Conservation (phyloP, 148 eudicot species). For the Rhododendron simsii region DNA sequence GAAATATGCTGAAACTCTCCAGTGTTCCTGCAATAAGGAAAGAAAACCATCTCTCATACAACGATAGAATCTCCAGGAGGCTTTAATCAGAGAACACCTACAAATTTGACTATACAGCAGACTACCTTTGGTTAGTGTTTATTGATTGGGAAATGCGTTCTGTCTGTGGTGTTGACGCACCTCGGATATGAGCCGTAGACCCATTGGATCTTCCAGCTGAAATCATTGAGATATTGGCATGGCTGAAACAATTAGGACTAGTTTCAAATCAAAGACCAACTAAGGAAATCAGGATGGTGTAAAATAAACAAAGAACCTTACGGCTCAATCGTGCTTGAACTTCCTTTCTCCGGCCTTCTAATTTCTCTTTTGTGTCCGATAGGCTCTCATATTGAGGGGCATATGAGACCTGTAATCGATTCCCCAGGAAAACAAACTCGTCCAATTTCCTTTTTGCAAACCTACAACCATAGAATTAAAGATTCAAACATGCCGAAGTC, state of each 20-base stretch:
- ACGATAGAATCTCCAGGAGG: constrained; percentile 4
- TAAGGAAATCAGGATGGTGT: background rate
- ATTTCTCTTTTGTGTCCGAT: constrained; percentile 77
- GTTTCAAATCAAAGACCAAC: background rate
- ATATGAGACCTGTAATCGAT: constrained; percentile 76
- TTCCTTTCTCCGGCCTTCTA: constrained; percentile 83
- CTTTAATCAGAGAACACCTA: background rate
- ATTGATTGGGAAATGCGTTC: constrained; percentile 13
- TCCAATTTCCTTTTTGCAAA: constrained; percentile 91
- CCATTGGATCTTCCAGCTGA: constrained; percentile 60
- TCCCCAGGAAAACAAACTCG: constrained; percentile 77
- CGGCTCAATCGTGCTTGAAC: constrained; percentile 65
- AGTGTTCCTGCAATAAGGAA: constrained; percentile 26
- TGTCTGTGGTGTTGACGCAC: constrained; percentile 19
- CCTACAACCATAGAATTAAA: constrained; percentile 32
- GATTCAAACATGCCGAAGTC: background rate
- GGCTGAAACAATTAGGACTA: background rate
- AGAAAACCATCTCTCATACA: background rate
- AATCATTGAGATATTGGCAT: constrained; percentile 9
- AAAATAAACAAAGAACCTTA: constrained; percentile 23
- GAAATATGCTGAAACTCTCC: constrained; percentile 23
- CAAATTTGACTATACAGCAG: constrained; percentile 6
- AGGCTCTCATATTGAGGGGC: constrained; percentile 76
- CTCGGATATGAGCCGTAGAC: constrained; percentile 13
- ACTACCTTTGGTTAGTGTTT: constrained; percentile 24